Conservation (phyloP, 441 rosid genomes). For the Eruca vesicaria region DNA sequence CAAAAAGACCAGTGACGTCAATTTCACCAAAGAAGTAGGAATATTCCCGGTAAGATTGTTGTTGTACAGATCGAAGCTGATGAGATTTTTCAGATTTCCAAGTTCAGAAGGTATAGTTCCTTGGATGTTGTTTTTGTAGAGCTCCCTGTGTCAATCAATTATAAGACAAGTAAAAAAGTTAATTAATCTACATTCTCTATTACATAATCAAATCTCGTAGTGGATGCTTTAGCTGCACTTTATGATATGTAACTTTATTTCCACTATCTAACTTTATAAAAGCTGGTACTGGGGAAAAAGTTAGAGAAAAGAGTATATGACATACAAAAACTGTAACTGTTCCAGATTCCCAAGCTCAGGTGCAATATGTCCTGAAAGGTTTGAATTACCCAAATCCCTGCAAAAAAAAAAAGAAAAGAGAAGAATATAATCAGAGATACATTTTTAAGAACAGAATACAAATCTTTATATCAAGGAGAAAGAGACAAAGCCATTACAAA, state of each 20-base stretch:
- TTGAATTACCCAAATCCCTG: constrained; percentile 96
- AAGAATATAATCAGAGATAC: background rate
- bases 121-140: constrained; percentile 84
- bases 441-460: too few species aligned
- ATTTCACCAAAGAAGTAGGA: constrained; percentile 73
- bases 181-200: too few species aligned
- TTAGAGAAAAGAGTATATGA: constrained; percentile 22
- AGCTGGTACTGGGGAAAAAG: background rate
- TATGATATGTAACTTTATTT: background rate
- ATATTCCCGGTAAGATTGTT: constrained; percentile 81
- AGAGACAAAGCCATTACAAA: too few species aligned
- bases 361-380: constrained; percentile 82
- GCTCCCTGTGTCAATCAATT: constrained; percentile 54
- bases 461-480: background rate
- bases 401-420: background rate
- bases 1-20: constrained; percentile 92
- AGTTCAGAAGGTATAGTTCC: constrained; percentile 85
- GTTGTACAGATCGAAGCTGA: constrained; percentile 93
- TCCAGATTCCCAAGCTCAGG: constrained; percentile 85
- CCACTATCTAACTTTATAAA: background rate
- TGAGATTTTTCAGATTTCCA: constrained; percentile 76
- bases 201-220: background rate
- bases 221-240: background rate
- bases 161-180: constrained; percentile 9
- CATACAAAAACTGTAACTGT: constrained; percentile 87